Base-by-base conservation (phyloP, 2,329 filamentous ascomycete species). In the Aureobasidium sp. region DNA sequence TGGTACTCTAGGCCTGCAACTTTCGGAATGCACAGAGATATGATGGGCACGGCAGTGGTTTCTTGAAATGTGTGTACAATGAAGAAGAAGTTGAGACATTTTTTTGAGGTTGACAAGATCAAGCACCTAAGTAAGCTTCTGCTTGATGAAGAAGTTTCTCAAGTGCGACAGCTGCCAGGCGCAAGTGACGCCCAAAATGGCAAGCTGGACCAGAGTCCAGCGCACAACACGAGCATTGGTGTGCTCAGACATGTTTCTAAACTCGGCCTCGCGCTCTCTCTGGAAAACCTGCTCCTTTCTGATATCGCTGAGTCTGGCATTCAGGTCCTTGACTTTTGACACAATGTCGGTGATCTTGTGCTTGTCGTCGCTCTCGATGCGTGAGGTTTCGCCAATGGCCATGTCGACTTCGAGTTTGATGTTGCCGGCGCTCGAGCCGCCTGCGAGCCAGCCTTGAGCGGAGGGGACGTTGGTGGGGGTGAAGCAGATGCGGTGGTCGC, bases 131-230 rank as follows among this genome's bases (percentile, higher is more conserved):
- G 94, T 97, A 75, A 99, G 86, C 84, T 99, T 99, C 81, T 97
- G 93, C 84, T 99, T 99, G 82, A 99, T 99, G 81, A 99, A 99
- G 84, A 99, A 99, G 51, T 90, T 89, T 69, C 94, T 85, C 70
- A 99, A 83, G 78, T 99, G 93, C 60, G 91, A 96, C 51, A 99
- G 82, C 77, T 99, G 94, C 94, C 94, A 99, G 65, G 91, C 90
- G 78, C 94, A 99, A 37, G 94, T 96, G 62, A 87, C 82, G 61
- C 87, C 90, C 60, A 99, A 81, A 41, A 97, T 85, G 58, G 86
- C 83, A 64, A 97, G 80, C 77, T 99, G 94, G 68, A 97, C 88
- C 67, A 97, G 72, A 68, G 94, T 93, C 93, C 94, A 99, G 69
- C 91, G 87, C 56, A 97, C 86, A 66, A 97, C 93, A 70, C 93